Conservation (phyloP, 148 eudicot species). For the Vaccinium corymbosum region DNA sequence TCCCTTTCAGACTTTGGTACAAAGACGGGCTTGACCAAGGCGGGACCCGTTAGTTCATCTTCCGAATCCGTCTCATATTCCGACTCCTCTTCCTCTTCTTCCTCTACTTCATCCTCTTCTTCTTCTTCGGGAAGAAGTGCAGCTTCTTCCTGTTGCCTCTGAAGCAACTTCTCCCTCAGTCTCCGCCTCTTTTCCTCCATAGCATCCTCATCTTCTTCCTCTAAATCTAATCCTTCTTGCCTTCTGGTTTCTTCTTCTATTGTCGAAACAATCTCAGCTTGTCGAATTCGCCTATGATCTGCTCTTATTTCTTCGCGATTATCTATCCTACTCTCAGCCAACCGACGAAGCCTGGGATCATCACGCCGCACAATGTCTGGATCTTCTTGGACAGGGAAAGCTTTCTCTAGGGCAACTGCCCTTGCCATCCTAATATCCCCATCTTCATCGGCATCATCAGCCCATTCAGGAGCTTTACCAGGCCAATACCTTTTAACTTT, state of each 20-base stretch:
- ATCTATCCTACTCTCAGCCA: constrained; percentile 21
- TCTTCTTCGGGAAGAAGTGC: constrained; percentile 22
- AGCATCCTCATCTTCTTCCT: constrained; percentile 20
- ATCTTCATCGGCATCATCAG: constrained; percentile 20
- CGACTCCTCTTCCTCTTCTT: constrained; percentile 20
- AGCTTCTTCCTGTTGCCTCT: constrained; percentile 23
- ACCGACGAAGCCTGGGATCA: constrained; percentile 18
- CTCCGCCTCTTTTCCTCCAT: constrained; percentile 22
- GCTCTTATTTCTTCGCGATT: constrained; percentile 20
- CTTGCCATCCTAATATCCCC: constrained; percentile 33
- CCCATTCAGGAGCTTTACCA: constrained; percentile 33
- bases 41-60: constrained; percentile 14
- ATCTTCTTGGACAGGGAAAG: constrained; percentile 17
- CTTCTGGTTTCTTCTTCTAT: constrained; percentile 19
- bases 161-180: constrained; percentile 20
- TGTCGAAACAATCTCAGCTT: constrained; percentile 18
- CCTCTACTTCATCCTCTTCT: constrained; percentile 19
- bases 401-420: constrained; percentile 61
- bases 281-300: constrained; percentile 19
- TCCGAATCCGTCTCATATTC: constrained; percentile 21
- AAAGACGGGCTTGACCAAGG: constrained; percentile 19
- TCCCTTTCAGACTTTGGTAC: constrained; percentile 20
- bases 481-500: constrained; percentile 94
- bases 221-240: constrained; percentile 20
- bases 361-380: constrained; percentile 11